Conservation (phyloP, 129 eudicot genomes). For the Silybum marianum region DNA sequence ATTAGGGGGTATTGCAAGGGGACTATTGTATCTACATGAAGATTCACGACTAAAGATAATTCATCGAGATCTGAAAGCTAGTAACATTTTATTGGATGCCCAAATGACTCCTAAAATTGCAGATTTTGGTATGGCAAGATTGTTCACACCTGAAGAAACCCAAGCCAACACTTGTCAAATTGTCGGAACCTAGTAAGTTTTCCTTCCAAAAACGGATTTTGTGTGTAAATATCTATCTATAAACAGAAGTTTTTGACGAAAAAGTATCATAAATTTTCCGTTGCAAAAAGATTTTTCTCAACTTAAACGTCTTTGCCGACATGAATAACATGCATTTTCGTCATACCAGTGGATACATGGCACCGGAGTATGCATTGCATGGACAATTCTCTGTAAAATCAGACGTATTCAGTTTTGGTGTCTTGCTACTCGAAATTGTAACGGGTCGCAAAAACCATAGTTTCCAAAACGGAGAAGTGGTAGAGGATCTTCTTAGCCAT, state of each 20-base stretch:
- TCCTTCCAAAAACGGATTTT: background rate
- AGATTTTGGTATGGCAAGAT: constrained; percentile 53
- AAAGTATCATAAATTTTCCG: background rate
- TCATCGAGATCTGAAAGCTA: constrained; percentile 56
- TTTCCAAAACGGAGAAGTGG: constrained; percentile 30
- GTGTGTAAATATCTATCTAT: background rate
- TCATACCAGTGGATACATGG: constrained; percentile 51
- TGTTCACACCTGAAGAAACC: constrained; percentile 45
- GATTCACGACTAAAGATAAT: constrained; percentile 51
- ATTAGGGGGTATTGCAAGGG: constrained; percentile 41
- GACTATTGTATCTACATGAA: constrained; percentile 51
- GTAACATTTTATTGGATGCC: constrained; percentile 47
- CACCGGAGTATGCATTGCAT: constrained; percentile 50
- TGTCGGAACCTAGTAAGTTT: constrained; percentile 57
- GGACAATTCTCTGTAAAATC: constrained; percentile 52
- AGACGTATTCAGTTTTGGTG: constrained; percentile 59
- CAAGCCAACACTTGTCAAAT: constrained; percentile 42
- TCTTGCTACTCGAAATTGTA: constrained; percentile 46
- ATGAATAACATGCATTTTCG: background rate
- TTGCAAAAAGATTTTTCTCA: background rate
- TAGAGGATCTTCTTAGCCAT: constrained; percentile 38
- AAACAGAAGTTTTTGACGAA: no score
- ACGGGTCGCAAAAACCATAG: constrained; percentile 39
- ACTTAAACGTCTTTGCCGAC: no score
- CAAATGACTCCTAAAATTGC: constrained; percentile 53